A percentile compares a stretch with the other conserved stretches of the same genome.
Evolutionary conservation across 805 yeast genomes (phyloP).

Genomic region (Torulaspora franciscae): DNA sequence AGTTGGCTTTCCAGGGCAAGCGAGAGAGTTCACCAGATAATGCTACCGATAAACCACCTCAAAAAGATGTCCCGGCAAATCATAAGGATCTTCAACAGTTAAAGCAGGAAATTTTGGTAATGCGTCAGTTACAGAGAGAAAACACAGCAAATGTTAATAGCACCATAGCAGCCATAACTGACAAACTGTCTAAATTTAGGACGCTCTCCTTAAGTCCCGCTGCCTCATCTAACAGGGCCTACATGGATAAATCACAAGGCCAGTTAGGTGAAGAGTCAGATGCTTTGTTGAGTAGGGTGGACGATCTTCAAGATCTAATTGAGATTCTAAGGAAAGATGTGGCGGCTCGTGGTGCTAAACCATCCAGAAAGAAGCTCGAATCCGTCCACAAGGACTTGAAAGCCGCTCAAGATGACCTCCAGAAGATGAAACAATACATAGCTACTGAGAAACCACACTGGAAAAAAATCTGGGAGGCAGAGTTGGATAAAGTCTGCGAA

Average conservation of each 20-base stretch:
- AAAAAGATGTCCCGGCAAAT: not conserved
- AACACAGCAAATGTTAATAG: constrained; percentile 42
- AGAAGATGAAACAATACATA: constrained; percentile 56
- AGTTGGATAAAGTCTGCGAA: constrained; percentile 82
- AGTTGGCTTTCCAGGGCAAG: constrained; percentile 4
- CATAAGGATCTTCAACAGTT: constrained; percentile 39
- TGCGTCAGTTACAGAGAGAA: constrained; percentile 51
- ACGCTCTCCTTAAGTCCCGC: constrained; percentile 40
- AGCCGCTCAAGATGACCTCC: constrained; percentile 50
- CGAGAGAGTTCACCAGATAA: not conserved
- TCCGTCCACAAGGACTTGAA: constrained; percentile 60
- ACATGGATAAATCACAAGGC: constrained; percentile 71
- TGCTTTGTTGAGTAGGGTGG: constrained; percentile 67
- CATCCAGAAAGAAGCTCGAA: constrained; percentile 67
- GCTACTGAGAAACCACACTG: constrained; percentile 71
- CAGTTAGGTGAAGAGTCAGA: constrained; percentile 77
- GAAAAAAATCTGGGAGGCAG: constrained; percentile 90
- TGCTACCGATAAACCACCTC: not conserved
- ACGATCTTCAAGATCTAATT: constrained; percentile 85
- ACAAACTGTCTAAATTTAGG: constrained; percentile 50
- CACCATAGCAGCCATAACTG: constrained; percentile 42
- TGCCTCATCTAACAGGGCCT: constrained; percentile 40
- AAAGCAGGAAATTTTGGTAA: constrained; percentile 53
- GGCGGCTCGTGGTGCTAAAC: constrained; percentile 82
- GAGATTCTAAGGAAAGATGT: constrained; percentile 89